A percentile compares a stretch with the other conserved stretches of the same genome.
Evolutionary conservation across 73 alveolate species (phyloP).

Genomic region (Paramecium pentaurelia): DNA sequence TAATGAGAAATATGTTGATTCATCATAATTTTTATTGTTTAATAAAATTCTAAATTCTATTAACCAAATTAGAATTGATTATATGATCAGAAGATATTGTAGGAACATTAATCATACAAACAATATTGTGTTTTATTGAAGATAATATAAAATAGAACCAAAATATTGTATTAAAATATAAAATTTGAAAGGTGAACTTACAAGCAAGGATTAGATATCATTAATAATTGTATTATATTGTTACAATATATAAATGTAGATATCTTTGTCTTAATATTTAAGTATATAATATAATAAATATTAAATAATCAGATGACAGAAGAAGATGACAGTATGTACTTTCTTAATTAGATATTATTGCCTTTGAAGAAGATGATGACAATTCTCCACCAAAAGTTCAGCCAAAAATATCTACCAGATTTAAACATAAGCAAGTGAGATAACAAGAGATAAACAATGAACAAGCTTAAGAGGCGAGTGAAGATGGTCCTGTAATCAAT

Average conservation of each 20-base stretch:
- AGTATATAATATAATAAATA: neutral
- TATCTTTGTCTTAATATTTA: neutral
- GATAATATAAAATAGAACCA: neutral
- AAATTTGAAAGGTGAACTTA: neutral
- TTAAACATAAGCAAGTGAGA: neutral
- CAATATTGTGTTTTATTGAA: too few relatives aligned
- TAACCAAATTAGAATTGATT: too few relatives aligned
- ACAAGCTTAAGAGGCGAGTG: neutral
- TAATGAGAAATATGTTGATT: too few relatives aligned
- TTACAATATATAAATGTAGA: neutral
- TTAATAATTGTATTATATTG: too few relatives aligned
- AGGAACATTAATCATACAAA: too few relatives aligned
- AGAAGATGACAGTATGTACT: neutral
- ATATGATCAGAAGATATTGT: too few relatives aligned
- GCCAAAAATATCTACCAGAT: neutral
- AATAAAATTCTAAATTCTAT: too few relatives aligned
- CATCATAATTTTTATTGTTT: too few relatives aligned
- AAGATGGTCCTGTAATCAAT: slow-evolving; percentile 24
- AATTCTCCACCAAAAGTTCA: neutral
- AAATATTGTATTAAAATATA: too few relatives aligned
- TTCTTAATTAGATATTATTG: slow-evolving; percentile 24
- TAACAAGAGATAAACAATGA: neutral
- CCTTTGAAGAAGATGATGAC: slow-evolving; percentile 45
- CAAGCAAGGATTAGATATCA: too few relatives aligned
- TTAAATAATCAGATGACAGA: neutral